phyloP scores from a whole-genome alignment of 352 stramenopile species.

The Phytophthora agathidicida region DNA sequence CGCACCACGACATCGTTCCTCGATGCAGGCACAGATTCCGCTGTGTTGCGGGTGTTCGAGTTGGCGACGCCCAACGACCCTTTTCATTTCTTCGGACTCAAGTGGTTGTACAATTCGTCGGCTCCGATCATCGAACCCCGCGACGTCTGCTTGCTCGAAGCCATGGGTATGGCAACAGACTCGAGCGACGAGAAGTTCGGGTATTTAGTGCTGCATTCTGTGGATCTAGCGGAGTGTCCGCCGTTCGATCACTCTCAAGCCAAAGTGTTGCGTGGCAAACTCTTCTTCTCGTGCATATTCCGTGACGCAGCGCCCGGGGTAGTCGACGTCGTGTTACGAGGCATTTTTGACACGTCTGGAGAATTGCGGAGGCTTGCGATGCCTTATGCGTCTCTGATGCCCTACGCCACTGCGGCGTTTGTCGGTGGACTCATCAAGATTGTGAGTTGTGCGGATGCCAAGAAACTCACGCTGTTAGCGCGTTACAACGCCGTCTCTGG shows the following conservation, averaged over 20 bases:
- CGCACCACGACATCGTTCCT: conserved; percentile 36
- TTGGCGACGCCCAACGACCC: conserved; percentile 29
- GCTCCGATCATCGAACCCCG: conserved; percentile 32
- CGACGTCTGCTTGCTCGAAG: conserved; percentile 39
- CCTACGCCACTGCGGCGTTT: conserved; percentile 35
- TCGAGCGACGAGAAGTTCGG: conserved; percentile 34
- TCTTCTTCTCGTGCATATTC: conserved; percentile 37
- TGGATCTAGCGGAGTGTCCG: conserved; percentile 39
- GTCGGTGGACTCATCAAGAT: conserved; percentile 30
- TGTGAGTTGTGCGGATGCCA: conserved; percentile 39
- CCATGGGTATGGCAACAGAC: conserved; percentile 37
- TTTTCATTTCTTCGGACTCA: conserved; percentile 46
- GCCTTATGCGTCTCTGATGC: conserved; percentile 25
- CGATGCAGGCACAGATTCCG: conserved; percentile 30
- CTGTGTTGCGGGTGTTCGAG: conserved; percentile 40
- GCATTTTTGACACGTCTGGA: conserved; percentile 36
- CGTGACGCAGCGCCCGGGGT: conserved; percentile 36
- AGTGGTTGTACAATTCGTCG: conserved; percentile 38
- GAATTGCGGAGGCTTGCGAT: conserved; percentile 30
- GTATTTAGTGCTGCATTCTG: conserved; percentile 40
- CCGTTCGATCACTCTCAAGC: conserved; percentile 29
- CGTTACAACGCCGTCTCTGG: conserved; percentile 23
- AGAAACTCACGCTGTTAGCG: conserved; percentile 46
- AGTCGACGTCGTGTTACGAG: conserved; percentile 37
- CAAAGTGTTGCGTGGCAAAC: conserved; percentile 30